Evolutionary conservation across 768 basidiomycete genomes (phyloP).

Genomic region (Coprinopsis strossmayeri): DNA sequence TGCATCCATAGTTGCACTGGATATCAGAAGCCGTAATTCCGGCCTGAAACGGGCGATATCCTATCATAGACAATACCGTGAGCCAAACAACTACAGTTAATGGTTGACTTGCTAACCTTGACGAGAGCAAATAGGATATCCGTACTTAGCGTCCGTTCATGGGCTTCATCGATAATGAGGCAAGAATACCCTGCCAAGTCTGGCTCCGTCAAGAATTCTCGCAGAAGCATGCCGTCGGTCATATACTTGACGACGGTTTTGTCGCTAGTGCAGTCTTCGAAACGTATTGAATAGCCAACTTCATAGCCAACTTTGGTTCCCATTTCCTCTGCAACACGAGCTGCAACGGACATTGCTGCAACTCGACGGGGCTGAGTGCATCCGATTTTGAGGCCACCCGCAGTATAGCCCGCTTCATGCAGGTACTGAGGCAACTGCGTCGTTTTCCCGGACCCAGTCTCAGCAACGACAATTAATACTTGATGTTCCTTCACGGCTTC

Average conservation of each 20-base stretch:
- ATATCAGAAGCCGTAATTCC: conserved; percentile 88
- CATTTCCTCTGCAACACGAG: conserved; percentile 99
- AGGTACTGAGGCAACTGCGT: conserved; percentile 98
- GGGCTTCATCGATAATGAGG: conserved; percentile 97
- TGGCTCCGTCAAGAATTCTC: conserved; percentile 97
- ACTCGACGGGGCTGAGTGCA: conserved; percentile 99
- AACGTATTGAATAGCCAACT: conserved; percentile 99
- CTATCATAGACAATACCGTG: conserved; percentile 31
- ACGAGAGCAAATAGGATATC: conserved; percentile 98
- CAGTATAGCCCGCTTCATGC: conserved; percentile 94
- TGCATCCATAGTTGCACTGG: conserved; percentile 95
- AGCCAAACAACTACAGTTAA: conserved; percentile 1
- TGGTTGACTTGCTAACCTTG: conserved; percentile 63
- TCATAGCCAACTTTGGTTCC: conserved; percentile 95
- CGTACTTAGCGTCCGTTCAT: conserved; percentile 95
- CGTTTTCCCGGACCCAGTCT: conserved; percentile 98
- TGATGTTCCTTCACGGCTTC: conserved; percentile 88
- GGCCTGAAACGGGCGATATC: conserved; percentile 96
- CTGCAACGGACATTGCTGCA: conserved; percentile 98
- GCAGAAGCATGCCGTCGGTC: conserved; percentile 98
- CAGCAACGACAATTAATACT: conserved; percentile 94
- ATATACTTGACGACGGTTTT: conserved; percentile 99
- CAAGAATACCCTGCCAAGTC: conserved; percentile 93
- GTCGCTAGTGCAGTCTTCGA: conserved; percentile 99
- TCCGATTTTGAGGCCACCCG: conserved; percentile 80